phyloP scores from a whole-genome alignment of 345 rosid species.

The Pseudoturritis turrita region DNA sequence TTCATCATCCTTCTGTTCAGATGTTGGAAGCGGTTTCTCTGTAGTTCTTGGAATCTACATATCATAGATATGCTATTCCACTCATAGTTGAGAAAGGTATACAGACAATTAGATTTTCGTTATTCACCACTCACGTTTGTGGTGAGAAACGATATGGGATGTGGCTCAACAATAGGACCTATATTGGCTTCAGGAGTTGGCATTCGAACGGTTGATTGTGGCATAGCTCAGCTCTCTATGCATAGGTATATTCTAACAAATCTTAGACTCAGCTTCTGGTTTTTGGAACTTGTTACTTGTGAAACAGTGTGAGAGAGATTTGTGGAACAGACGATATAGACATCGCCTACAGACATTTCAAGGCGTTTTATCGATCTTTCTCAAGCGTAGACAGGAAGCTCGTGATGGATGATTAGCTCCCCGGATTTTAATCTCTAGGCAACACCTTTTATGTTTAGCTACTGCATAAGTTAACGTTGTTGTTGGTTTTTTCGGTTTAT shows the following conservation, averaged over 20 bases:
- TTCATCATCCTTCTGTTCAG: background rate
- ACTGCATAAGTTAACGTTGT: background rate
- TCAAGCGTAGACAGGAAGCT: constrained; percentile 69
- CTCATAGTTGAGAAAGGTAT: background rate
- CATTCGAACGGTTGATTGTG: constrained; percentile 87
- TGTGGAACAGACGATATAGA: constrained; percentile 85
- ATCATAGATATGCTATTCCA: background rate
- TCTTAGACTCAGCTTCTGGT: background rate
- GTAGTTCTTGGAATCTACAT: background rate
- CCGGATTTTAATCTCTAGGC: background rate
- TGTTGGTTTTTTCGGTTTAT: background rate
- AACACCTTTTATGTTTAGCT: background rate
- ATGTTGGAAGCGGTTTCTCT: background rate
- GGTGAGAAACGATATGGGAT: constrained; percentile 96
- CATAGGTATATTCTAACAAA: constrained; percentile 52
- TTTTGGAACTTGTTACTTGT: constrained; percentile 4
- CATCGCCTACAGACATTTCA: constrained; percentile 86
- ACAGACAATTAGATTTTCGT: background rate
- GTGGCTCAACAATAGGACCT: constrained; percentile 97
- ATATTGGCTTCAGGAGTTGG: constrained; percentile 94
- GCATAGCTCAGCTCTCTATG: constrained; percentile 96
- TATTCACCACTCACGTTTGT: constrained; percentile 67
- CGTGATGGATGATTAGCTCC: constrained; percentile 41
- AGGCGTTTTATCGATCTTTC: constrained; percentile 70
- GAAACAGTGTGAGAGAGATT: constrained; percentile 72